Conservation (phyloP, 148 eudicot genomes). For the Fallopia convolvulus region DNA sequence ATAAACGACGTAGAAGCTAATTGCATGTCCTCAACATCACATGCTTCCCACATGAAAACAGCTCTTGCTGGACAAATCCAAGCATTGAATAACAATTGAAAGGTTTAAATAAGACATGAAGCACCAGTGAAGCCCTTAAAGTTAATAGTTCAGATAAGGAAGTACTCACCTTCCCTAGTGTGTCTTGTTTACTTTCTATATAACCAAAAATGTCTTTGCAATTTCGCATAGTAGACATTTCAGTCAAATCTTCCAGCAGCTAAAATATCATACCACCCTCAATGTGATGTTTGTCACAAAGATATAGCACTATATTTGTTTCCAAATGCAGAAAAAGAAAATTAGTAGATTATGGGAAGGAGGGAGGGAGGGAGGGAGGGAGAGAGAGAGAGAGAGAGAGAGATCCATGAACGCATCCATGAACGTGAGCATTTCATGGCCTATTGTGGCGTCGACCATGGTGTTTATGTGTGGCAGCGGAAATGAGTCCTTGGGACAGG, state of each 20-base stretch:
- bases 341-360: too few relatives aligned
- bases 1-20: constrained; percentile 94
- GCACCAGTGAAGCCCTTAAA: not conserved
- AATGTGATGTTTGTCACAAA: constrained; percentile 95
- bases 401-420: too few relatives aligned
- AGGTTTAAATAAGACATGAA: not conserved
- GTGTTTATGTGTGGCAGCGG: too few relatives aligned
- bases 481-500: too few relatives aligned
- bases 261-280: constrained; percentile 99
- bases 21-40: constrained; percentile 99
- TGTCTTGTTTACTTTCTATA: constrained; percentile 97
- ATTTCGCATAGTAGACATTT: constrained; percentile 98
- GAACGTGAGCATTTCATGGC: too few relatives aligned
- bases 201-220: constrained; percentile 91
- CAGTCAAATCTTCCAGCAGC: constrained; percentile 94
- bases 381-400: too few relatives aligned
- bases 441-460: too few relatives aligned
- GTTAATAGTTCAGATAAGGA: not conserved
- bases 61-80: constrained; percentile 57
- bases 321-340: constrained; percentile 7
- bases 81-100: constrained; percentile 10
- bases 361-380: too few relatives aligned
- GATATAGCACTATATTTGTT: constrained; percentile 84
- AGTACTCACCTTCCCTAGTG: constrained; percentile 73
- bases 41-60: constrained; percentile 95